Evolutionary conservation across 768 basidiomycete species (phyloP).

Genomic region (Lactarius vividus): DNA sequence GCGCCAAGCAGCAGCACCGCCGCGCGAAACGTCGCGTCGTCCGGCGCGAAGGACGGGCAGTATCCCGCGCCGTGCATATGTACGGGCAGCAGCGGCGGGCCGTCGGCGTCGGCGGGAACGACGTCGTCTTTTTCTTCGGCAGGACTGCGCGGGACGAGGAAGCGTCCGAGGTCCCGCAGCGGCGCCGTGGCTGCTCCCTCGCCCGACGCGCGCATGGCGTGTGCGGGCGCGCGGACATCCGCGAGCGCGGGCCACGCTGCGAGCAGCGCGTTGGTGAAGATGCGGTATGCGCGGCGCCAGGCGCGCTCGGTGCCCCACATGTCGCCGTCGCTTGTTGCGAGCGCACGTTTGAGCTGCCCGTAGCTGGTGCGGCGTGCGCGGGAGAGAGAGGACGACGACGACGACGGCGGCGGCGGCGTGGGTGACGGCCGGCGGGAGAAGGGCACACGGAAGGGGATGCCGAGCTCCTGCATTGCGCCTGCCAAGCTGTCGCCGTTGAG

Average conservation of each 20-base stretch:
- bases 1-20: conserved; percentile 63
- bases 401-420: too few species aligned
- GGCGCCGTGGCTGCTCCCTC: conserved; percentile 31
- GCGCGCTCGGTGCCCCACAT: conserved; percentile 38
- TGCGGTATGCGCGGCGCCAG: conserved; percentile 45
- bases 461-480: conserved; percentile 49
- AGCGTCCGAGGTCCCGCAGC: conserved; percentile 33
- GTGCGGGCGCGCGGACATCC: conserved; percentile 39
- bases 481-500: conserved; percentile 50
- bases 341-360: conserved; percentile 30
- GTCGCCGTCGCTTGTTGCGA: conserved; percentile 30
- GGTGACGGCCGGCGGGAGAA: conserved; percentile 13
- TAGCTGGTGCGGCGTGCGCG: conserved; percentile 33
- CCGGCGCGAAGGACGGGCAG: conserved; percentile 46
- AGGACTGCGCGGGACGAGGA: conserved; percentile 27
- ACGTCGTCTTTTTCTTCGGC: neutral
- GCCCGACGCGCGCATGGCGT: conserved; percentile 33
- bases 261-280: conserved; percentile 57
- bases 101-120: too few species aligned
- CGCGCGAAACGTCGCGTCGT: conserved; percentile 51
- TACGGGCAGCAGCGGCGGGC: conserved; percentile 21
- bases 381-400: neutral
- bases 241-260: conserved; percentile 51
- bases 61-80: conserved; percentile 13
- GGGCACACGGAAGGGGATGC: conserved; percentile 37